Evolutionary conservation across 768 basidiomycete genomes (phyloP).

Genomic region (Auricularia sp.): DNA sequence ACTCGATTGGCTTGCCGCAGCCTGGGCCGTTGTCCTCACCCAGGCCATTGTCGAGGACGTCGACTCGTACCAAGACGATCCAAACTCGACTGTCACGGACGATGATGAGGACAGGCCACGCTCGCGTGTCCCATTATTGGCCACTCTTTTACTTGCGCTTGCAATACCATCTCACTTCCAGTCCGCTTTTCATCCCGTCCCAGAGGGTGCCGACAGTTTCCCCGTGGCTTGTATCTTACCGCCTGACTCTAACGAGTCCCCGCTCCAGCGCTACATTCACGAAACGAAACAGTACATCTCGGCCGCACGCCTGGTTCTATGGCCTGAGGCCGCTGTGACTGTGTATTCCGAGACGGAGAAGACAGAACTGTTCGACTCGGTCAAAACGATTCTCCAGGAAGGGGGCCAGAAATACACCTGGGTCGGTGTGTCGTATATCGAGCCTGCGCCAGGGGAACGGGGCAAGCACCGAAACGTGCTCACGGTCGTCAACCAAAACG

Average conservation of each 20-base stretch:
- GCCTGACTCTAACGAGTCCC: conserved; percentile 29
- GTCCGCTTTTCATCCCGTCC: conserved; percentile 29
- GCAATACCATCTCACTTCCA: conserved; percentile 46
- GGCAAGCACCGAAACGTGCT: conserved; percentile 48
- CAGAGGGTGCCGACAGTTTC: conserved; percentile 34
- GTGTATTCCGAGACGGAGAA: conserved; percentile 47
- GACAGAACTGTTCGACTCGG: conserved; percentile 33
- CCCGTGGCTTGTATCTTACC: conserved; percentile 59
- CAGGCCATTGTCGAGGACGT: conserved; percentile 48
- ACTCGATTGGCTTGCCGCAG: conserved; percentile 66
- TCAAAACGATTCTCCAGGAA: conserved; percentile 23
- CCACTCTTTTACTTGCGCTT: conserved; percentile 8
- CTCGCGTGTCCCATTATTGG: conserved; percentile 32
- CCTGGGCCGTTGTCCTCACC: conserved; percentile 60
- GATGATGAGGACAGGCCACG: conserved; percentile 24
- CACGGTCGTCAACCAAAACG: conserved; percentile 40
- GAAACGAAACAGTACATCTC: conserved; percentile 40
- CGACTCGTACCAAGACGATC: conserved; percentile 8
- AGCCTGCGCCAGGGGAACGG: conserved; percentile 31
- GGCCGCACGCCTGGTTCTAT: conserved; percentile 50
- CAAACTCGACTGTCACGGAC: conserved; percentile 6
- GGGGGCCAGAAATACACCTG: conserved; percentile 22
- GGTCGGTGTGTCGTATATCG: conserved; percentile 66
- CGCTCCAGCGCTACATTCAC: conserved; percentile 47
- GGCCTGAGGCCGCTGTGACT: conserved; percentile 71